Conservation (phyloP, 2,329 filamentous ascomycete species). For the Metarhizium guizhouense region DNA sequence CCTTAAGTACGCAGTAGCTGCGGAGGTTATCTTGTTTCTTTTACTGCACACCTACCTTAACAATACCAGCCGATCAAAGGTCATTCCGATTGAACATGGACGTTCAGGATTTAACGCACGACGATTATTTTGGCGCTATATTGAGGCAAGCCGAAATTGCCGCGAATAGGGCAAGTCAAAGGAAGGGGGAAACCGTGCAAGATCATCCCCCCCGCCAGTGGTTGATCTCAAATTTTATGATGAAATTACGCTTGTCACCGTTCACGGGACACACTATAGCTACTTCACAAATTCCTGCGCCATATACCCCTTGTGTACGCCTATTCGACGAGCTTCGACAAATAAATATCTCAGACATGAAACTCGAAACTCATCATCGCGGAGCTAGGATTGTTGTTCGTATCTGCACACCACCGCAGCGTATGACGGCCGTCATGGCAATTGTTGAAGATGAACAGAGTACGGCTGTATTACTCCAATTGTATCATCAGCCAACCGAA, state of each 20-base stretch:
- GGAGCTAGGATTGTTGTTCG: constrained; percentile 12
- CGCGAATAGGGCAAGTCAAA: neutral
- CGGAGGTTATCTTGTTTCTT: too few relatives aligned
- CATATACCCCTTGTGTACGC: constrained; percentile 13
- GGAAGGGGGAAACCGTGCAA: neutral
- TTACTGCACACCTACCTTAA: too few relatives aligned
- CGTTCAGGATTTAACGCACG: too few relatives aligned
- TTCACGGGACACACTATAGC: neutral
- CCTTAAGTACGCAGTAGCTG: too few relatives aligned
- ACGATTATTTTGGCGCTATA: too few relatives aligned
- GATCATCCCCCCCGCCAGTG: neutral
- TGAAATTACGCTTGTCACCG: neutral
- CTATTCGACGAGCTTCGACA: constrained; percentile 11
- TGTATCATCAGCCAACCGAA: constrained; percentile 33
- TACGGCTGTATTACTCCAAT: constrained; percentile 24
- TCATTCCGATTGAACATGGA: too few relatives aligned
- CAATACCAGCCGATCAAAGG: too few relatives aligned
- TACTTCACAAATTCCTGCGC: neutral
- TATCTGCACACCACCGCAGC: constrained; percentile 10
- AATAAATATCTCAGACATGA: constrained; percentile 19
- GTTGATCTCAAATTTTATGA: neutral
- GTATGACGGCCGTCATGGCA: constrained; percentile 12
- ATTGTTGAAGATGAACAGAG: constrained; percentile 31
- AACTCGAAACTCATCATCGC: constrained; percentile 19
- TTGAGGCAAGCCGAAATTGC: too few relatives aligned